These are phyloP conservation scores for Colletotrichum filicis DNA, from an alignment of 2,329 filamentous ascomycete genomes.

Conservation along the genomic window DNA sequence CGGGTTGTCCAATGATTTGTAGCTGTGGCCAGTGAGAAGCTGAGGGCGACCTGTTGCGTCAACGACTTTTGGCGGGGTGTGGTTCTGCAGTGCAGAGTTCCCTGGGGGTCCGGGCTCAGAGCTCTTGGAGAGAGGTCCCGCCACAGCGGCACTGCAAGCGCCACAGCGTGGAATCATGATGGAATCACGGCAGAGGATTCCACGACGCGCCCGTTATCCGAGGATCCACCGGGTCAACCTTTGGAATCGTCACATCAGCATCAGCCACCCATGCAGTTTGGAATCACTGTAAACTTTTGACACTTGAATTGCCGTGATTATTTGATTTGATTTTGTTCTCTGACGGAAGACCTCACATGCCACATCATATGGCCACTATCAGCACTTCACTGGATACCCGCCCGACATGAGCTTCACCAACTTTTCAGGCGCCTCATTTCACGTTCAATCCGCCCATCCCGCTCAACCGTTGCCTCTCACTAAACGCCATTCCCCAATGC, in stretches of 20 bases:
- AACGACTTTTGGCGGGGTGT: conserved; percentile 27
- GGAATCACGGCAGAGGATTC: conserved; percentile 19
- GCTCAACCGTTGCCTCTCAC: not conserved
- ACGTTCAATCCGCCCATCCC: not conserved
- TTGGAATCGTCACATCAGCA: not conserved
- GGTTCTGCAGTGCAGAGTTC: not conserved
- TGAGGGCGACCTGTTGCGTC: conserved; percentile 24
- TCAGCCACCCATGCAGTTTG: not conserved
- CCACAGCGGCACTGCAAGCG: conserved; percentile 23
- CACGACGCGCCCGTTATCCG: not conserved
- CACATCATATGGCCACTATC: no score
- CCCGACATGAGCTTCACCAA: not conserved
- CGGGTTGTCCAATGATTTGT: not conserved
- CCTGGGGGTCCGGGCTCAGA: no score
- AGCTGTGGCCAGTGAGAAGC: conserved; percentile 7
- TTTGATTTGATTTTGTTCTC: not conserved
- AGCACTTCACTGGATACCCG: no score
- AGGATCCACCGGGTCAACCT: not conserved
- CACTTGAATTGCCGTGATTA: no score
- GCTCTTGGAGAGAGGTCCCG: not conserved
- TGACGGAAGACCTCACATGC: not conserved
- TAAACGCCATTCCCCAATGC: not conserved
- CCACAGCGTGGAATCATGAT: conserved; percentile 23
- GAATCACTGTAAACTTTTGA: not conserved
- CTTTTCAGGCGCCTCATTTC: conserved; percentile 4